These are phyloP conservation scores for Rhodamnia argentea DNA, from an alignment of 345 rosid species.

Conservation along the genomic window DNA sequence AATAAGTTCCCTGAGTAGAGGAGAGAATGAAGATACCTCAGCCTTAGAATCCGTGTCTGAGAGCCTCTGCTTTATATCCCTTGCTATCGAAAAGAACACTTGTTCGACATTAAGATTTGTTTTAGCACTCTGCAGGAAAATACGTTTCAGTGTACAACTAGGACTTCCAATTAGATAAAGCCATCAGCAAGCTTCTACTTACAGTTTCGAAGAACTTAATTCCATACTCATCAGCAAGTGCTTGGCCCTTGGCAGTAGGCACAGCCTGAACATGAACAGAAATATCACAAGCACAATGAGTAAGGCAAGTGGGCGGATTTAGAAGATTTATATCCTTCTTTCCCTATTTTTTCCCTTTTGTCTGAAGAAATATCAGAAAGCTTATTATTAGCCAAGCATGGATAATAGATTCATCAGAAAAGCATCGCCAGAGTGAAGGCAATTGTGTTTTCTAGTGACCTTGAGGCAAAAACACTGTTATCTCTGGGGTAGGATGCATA, in stretches of 20 bases:
- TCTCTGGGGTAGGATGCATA: background rate
- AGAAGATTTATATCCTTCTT: background rate
- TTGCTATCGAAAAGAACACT: constrained; percentile 92
- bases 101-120: constrained; percentile 89
- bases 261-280: constrained; percentile 55
- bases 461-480: background rate
- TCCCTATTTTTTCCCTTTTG: background rate
- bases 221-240: constrained; percentile 97
- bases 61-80: constrained; percentile 88
- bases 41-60: constrained; percentile 68
- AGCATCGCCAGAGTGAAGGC: background rate
- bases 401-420: background rate
- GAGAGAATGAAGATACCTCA: constrained; percentile 35
- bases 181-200: constrained; percentile 11
- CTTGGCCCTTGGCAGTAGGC: constrained; percentile 94
- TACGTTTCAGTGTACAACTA: background rate
- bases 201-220: constrained; percentile 97
- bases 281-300: background rate
- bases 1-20: background rate
- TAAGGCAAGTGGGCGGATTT: background rate
- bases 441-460: background rate
- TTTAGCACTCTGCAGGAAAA: constrained; percentile 76
- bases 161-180: background rate
- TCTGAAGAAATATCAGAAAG: background rate
- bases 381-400: background rate